Base-by-base conservation (phyloP, 2,329 filamentous ascomycete species). In the Ophiocordyceps polyrhachis-furcata region DNA sequence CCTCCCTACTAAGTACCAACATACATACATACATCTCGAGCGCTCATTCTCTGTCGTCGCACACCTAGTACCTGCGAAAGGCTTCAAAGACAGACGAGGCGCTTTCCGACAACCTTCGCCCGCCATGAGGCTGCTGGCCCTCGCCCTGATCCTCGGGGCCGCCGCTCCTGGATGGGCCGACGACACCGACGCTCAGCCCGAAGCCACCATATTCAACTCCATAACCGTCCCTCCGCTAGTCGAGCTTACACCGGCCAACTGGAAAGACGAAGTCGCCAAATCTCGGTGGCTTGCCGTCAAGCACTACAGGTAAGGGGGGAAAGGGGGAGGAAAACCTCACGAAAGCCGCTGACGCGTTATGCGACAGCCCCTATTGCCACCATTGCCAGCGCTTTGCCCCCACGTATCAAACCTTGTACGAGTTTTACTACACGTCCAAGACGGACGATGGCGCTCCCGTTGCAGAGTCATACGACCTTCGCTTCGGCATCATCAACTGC, bases 361-460 rank as follows among this genome's bases (percentile, higher is more conserved):
- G 13, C 14, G 20, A 8, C 47, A 77, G 74, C 53, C 74, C 74
- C 12, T 75, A 67, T 51, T 78, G 74, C 62, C 71, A 71, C 42
- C 86, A 94, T 62, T 95, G 88, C 66, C 72, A 73, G 58, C 68
- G 73, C 43, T 83, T 86, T 56, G 86, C 84, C 44, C 91, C 91
- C 8, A 80, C 76, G 43, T 95, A 78, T 70, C 87, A 96, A 63
- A 95, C 88, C 5, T 63, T 89, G 14, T 94, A 96, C 69, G 91
- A 98, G 65, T 95, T 80, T 62, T 98, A 95, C 67, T 68, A 85
- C 66, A 95, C 88, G 35, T 91, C 85, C 35, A 80, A 86, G 54
- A 81, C 82, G 15, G 65, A 80, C 59, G 53, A 68, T 59, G 50
- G 75, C 64, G 64, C 70, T 38, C 62, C 64, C 25, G 95, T 95